phyloP scores from a whole-genome alignment of 2,329 filamentous ascomycete species.

The Diaporthe nobilis region DNA sequence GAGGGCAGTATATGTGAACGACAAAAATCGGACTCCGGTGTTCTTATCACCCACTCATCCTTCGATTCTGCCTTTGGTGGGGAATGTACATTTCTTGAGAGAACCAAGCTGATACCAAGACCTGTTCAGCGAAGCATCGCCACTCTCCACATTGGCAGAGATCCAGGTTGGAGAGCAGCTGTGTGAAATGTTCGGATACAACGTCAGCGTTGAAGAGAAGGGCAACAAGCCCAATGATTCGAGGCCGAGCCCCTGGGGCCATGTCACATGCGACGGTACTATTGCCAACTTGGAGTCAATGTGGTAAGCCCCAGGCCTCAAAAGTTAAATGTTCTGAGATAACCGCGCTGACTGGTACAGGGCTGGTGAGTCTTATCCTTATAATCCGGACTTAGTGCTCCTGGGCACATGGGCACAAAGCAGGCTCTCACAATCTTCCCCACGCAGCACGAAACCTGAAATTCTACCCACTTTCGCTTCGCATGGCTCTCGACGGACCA shows the following conservation, averaged over 20 bases:
- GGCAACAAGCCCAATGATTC: conserved; percentile 45
- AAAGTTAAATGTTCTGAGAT: background rate
- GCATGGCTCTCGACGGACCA: conserved; percentile 43
- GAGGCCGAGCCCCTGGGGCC: conserved; percentile 54
- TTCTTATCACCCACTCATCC: background rate
- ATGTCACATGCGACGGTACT: conserved; percentile 61
- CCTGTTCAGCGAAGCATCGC: conserved; percentile 61
- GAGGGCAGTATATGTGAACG: background rate
- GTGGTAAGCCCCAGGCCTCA: conserved; percentile 53
- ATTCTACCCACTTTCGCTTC: conserved; percentile 53
- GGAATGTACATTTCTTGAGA: background rate
- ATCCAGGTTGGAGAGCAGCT: conserved; percentile 61
- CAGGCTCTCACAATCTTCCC: background rate
- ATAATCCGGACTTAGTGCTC: background rate
- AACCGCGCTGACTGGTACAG: background rate
- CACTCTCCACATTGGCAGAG: conserved; percentile 60
- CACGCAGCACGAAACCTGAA: conserved; percentile 57
- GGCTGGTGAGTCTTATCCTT: conserved; percentile 8
- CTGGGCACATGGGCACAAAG: rapidly evolving
- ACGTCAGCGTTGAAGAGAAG: conserved; percentile 45
- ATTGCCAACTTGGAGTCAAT: conserved; percentile 64
- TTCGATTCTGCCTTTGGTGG: background rate
- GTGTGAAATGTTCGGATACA: conserved; percentile 61
- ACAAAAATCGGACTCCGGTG: background rate
- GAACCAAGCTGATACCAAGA: background rate